Evolutionary conservation across 164 flowering plant genomes (phyloP).

Genomic region (Taxillus chinensis): DNA sequence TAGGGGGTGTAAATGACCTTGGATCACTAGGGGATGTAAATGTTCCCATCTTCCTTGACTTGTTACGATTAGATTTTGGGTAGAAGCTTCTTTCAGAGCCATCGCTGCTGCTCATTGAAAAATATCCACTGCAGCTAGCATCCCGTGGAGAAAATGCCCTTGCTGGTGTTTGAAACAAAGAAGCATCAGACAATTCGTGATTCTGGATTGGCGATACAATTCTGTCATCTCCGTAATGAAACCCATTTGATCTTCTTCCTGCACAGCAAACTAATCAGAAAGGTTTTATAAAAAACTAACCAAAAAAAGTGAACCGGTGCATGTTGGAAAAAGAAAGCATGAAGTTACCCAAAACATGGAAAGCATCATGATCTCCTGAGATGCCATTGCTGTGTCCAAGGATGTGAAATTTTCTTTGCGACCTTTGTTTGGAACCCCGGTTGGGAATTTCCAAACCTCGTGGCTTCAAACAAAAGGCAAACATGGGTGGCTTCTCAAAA

Average conservation of each 20-base stretch:
- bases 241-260: slow-evolving; percentile 67
- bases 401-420: slow-evolving; percentile 56
- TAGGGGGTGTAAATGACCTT: slow-evolving; percentile 17
- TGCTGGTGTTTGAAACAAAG: slow-evolving; percentile 32
- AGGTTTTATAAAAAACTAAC: neutral
- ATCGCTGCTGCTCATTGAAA: slow-evolving; percentile 30
- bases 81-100: slow-evolving; percentile 40
- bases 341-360: slow-evolving; percentile 38
- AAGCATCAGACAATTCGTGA: slow-evolving; percentile 47
- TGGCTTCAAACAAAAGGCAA: slow-evolving; percentile 92
- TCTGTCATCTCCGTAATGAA: slow-evolving; percentile 48
- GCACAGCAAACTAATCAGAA: slow-evolving; percentile 10
- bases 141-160: slow-evolving; percentile 51
- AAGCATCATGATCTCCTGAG: slow-evolving; percentile 48
- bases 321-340: neutral
- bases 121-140: slow-evolving; percentile 25
- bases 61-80: slow-evolving; percentile 32
- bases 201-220: slow-evolving; percentile 18
- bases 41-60: slow-evolving; percentile 42
- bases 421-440: slow-evolving; percentile 76
- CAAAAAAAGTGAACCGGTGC: too few species aligned
- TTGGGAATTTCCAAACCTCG: slow-evolving; percentile 88
- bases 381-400: slow-evolving; percentile 33
- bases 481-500: slow-evolving; percentile 77
- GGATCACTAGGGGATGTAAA: slow-evolving; percentile 20